Percentiles rank a stretch among this genome's conserved stretches.
These are phyloP conservation scores for Pedinophyceae sp. DNA, from an alignment of 139 green algal genomes.

Conservation along the genomic window DNA sequence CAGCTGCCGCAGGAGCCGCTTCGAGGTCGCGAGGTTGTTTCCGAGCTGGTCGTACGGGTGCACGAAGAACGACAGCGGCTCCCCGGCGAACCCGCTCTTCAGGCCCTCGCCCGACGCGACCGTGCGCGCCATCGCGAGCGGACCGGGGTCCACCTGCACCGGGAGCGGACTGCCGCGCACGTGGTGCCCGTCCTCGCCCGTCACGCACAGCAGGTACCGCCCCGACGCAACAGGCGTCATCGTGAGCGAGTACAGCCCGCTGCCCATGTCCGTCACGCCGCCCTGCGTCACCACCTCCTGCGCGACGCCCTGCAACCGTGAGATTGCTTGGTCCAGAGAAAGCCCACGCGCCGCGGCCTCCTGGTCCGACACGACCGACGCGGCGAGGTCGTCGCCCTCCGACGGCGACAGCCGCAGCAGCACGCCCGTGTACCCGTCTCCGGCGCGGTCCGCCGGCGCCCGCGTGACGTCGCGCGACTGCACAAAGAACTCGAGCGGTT, in stretches of 20 bases:
- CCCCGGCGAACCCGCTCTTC: not conserved
- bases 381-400: too few species aligned
- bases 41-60: not conserved
- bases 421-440: not conserved
- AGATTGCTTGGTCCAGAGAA: too few species aligned
- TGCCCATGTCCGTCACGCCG: not conserved
- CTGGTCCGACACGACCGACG: too few species aligned
- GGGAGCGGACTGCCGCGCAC: not conserved
- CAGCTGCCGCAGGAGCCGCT: too few species aligned
- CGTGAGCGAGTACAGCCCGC: not conserved
- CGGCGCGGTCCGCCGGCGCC: not conserved
- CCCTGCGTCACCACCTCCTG: not conserved
- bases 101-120: not conserved
- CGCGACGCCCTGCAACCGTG: too few species aligned
- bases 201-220: not conserved
- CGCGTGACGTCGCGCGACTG: not conserved
- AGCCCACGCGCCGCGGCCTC: too few species aligned
- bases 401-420: not conserved
- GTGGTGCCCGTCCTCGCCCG: not conserved
- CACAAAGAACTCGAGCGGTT: not conserved
- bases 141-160: not conserved
- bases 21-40: too few species aligned
- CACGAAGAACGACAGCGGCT: not conserved
- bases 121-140: not conserved
- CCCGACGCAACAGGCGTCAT: not conserved